Conservation (phyloP, 2,329 filamentous ascomycete genomes). For the Stylonectria norvegica region DNA sequence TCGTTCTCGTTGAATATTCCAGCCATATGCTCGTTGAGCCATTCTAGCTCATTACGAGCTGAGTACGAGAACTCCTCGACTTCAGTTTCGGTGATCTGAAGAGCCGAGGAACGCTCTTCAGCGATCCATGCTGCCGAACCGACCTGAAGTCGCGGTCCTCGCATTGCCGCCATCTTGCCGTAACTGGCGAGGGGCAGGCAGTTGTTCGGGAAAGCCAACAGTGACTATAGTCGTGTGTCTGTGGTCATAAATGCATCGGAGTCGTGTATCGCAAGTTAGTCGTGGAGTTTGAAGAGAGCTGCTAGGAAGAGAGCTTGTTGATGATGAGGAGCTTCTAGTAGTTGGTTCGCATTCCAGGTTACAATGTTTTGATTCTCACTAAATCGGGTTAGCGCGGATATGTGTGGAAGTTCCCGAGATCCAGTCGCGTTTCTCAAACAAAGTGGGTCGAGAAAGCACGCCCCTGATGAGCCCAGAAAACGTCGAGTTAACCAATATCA, state of each 20-base stretch:
- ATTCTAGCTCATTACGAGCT: conserved; percentile 90
- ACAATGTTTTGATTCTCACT: conserved; percentile 40
- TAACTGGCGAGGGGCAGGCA: conserved; percentile 10
- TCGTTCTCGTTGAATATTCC: conserved; percentile 86
- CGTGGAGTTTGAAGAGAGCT: conserved; percentile 1
- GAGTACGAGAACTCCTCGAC: conserved; percentile 91
- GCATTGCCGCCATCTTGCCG: conserved; percentile 42
- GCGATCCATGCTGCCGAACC: conserved; percentile 83
- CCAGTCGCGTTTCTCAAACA: conserved; percentile 20
- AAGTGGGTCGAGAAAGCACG: too few relatives aligned
- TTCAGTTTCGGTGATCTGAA: conserved; percentile 74
- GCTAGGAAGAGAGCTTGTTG: conserved; percentile 14
- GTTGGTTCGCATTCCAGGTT: conserved; percentile 22
- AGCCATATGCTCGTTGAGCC: conserved; percentile 98
- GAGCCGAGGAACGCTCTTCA: conserved; percentile 75
- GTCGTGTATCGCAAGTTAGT: conserved; percentile 8
- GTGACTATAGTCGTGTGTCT: conserved; percentile 16
- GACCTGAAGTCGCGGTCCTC: conserved; percentile 62
- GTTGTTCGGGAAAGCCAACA: conserved; percentile 7
- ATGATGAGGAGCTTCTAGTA: conserved; percentile 18
- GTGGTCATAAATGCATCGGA: conserved; percentile 24
- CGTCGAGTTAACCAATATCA: too few relatives aligned
- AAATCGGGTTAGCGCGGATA: conserved; percentile 32
- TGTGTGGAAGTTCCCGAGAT: conserved; percentile 7
- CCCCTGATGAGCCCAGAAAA: too few relatives aligned